Percentiles rank a stretch among this genome's conserved stretches.
Conservation (phyloP, 495 filamentous ascomycete species). For the Penicillium longicatenatum region DNA sequence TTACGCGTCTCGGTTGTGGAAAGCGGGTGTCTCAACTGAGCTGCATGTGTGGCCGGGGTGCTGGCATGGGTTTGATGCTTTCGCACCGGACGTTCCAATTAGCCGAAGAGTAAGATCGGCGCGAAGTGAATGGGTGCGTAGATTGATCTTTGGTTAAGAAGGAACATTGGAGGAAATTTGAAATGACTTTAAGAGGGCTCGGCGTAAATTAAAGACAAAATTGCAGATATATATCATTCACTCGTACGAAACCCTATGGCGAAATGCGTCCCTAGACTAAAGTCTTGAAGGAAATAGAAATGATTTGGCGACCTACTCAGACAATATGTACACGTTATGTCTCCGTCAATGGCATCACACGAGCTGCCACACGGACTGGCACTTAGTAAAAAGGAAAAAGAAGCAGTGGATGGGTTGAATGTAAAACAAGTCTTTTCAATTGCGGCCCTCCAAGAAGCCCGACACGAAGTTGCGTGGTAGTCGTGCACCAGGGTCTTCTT, state of each 20-base stretch:
- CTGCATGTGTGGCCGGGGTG: conserved; percentile 53
- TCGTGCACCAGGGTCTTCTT: conserved; percentile 77
- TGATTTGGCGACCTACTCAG: conserved; percentile 35
- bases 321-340: conserved; percentile 49
- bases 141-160: neutral
- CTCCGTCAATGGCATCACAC: conserved; percentile 29
- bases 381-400: conserved; percentile 27
- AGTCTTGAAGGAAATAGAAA: neutral
- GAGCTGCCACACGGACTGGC: conserved; percentile 25
- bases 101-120: neutral
- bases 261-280: neutral
- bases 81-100: conserved; percentile 1
- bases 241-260: neutral
- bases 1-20: conserved; percentile 40
- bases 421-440: conserved; percentile 33
- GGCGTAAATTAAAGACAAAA: neutral
- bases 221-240: neutral
- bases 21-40: conserved; percentile 43
- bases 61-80: conserved; percentile 48
- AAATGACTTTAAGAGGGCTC: no score
- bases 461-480: conserved; percentile 86
- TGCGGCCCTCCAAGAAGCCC: conserved; percentile 81
- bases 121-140: conserved; percentile 4
- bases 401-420: conserved; percentile 21
- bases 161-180: neutral